A percentile compares a stretch with the other conserved stretches of the same genome.
These are phyloP conservation scores for Phytophthora pisi DNA, from an alignment of 352 stramenopile species.

Conservation along the genomic window DNA sequence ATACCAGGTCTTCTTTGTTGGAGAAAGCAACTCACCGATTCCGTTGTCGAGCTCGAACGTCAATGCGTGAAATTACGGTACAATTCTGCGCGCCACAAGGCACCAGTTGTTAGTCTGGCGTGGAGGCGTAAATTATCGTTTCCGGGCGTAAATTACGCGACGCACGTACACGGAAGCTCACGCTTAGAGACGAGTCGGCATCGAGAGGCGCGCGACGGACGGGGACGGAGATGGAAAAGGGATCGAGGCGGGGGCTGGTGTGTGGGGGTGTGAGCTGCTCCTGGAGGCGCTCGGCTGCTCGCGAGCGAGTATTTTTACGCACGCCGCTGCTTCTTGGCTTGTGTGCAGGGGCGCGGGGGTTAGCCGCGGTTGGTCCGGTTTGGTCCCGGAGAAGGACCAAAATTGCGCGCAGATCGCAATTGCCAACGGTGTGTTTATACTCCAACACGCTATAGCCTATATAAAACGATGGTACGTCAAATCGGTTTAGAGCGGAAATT, in stretches of 20 bases:
- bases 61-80: slow-evolving; percentile 13
- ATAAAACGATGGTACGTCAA: not conserved
- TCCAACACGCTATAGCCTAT: not conserved
- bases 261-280: not conserved
- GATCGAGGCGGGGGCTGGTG: not conserved
- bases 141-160: slow-evolving; percentile 8
- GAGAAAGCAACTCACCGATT: not conserved
- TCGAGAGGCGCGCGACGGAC: slow-evolving; percentile 15
- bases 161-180: slow-evolving; percentile 11
- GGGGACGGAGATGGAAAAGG: not conserved
- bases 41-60: slow-evolving; percentile 9
- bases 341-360: slow-evolving; percentile 26
- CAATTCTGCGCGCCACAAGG: not conserved
- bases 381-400: slow-evolving; percentile 23
- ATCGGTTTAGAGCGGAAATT: not conserved
- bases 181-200: slow-evolving; percentile 28
- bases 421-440: not conserved
- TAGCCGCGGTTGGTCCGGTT: slow-evolving; percentile 24
- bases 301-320: slow-evolving; percentile 34
- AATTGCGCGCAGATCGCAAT: not conserved
- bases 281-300: not conserved
- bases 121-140: not conserved
- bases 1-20: slow-evolving; percentile 5
- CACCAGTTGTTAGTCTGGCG: slow-evolving; percentile 6
- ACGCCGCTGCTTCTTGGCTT: slow-evolving; percentile 29